phyloP scores from a whole-genome alignment of 2,329 filamentous ascomycete genomes.

The Fusarium sp. region DNA sequence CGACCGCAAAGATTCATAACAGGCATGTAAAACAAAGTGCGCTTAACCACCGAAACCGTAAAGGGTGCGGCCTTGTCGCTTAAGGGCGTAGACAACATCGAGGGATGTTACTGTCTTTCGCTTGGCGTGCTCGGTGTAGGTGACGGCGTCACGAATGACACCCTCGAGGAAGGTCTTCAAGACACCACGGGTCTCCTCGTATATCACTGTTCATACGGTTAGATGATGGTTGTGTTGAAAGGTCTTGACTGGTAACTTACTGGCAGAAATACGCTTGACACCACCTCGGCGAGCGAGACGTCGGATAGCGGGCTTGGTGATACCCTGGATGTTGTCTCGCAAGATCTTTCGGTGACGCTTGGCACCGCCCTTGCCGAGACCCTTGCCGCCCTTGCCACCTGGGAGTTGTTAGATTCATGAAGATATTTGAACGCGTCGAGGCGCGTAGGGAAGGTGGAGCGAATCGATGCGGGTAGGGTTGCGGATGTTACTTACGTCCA shows the following conservation, averaged over 20 bases:
- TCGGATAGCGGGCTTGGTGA: slow-evolving; percentile 97
- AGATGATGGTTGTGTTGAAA: slow-evolving; percentile 68
- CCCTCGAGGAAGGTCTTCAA: slow-evolving; percentile 83
- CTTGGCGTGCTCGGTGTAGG: slow-evolving; percentile 85
- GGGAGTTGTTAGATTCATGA: slow-evolving; percentile 67
- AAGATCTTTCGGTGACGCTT: slow-evolving; percentile 99
- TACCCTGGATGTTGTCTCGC: slow-evolving; percentile 99
- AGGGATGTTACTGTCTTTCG: slow-evolving; percentile 83
- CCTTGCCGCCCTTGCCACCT: slow-evolving; percentile 97
- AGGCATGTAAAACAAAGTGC: slow-evolving; percentile 49
- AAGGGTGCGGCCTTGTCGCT: slow-evolving; percentile 80
- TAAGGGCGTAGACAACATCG: slow-evolving; percentile 76
- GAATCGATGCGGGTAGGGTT: background rate
- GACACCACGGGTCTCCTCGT: slow-evolving; percentile 82
- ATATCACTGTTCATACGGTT: slow-evolving; percentile 72
- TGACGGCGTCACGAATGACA: slow-evolving; percentile 82
- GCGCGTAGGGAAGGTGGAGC: background rate
- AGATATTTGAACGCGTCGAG: slow-evolving; percentile 49
- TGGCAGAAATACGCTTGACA: slow-evolving; percentile 99
- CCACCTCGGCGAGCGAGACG: slow-evolving; percentile 98
- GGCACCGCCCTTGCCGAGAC: slow-evolving; percentile 96
- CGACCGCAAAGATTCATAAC: slow-evolving; percentile 53
- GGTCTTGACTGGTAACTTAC: slow-evolving; percentile 61
- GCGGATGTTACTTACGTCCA: slow-evolving; percentile 71
- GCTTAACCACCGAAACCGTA: slow-evolving; percentile 90